Conservation (phyloP, 192 early-diverging fungal species). For the Entomortierella chlamydospora region DNA sequence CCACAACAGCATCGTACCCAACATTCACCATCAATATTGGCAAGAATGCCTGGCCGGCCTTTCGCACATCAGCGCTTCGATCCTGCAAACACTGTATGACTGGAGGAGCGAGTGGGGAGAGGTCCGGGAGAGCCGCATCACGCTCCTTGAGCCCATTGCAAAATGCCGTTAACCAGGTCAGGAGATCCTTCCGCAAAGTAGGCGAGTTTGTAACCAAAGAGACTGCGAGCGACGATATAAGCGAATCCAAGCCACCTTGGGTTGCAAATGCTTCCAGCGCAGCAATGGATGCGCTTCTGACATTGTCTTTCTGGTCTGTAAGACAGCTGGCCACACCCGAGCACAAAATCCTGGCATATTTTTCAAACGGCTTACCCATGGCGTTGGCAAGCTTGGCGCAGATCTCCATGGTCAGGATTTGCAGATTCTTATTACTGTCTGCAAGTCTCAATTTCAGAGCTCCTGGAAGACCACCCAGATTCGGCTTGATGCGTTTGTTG, state of each 20-base stretch:
- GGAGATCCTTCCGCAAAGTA: slow-evolving; percentile 86
- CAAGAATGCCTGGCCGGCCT: slow-evolving; percentile 80
- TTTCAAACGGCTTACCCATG: slow-evolving; percentile 90
- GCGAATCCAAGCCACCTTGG: slow-evolving; percentile 76
- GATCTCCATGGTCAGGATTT: slow-evolving; percentile 84
- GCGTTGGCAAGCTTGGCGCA: slow-evolving; percentile 79
- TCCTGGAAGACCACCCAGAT: slow-evolving; percentile 80
- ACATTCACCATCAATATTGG: slow-evolving; percentile 73
- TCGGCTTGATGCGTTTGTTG: slow-evolving; percentile 87
- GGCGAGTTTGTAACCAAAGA: slow-evolving; percentile 87
- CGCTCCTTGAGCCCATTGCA: slow-evolving; percentile 60
- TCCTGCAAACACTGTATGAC: slow-evolving; percentile 90
- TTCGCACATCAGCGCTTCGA: slow-evolving; percentile 89
- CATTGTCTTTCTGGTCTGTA: slow-evolving; percentile 91
- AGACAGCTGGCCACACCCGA: slow-evolving; percentile 78
- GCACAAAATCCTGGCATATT: slow-evolving; percentile 76
- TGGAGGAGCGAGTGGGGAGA: slow-evolving; percentile 72
- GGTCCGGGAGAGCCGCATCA: slow-evolving; percentile 66
- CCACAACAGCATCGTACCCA: slow-evolving; percentile 77
- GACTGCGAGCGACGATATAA: slow-evolving; percentile 72
- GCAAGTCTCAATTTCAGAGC: slow-evolving; percentile 86
- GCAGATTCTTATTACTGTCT: slow-evolving; percentile 94
- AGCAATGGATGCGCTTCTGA: slow-evolving; percentile 80
- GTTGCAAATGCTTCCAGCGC: slow-evolving; percentile 78
- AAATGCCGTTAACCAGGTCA: slow-evolving; percentile 82